These are phyloP conservation scores for Didymella pomorum DNA, from an alignment of 2,329 filamentous ascomycete species.

Conservation along the genomic window DNA sequence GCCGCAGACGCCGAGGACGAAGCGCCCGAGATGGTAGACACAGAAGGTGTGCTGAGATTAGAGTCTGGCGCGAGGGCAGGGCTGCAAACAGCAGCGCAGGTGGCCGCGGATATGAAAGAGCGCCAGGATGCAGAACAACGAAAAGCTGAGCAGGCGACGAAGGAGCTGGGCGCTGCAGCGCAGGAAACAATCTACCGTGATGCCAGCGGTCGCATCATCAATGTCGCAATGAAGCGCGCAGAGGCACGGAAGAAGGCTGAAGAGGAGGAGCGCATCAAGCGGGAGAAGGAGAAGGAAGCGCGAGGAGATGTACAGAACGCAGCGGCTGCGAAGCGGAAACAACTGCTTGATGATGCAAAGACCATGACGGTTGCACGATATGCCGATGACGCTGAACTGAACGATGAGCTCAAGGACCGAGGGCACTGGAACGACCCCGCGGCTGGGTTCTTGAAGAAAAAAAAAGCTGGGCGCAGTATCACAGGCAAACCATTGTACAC, in stretches of 20 bases:
- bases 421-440: constrained; percentile 95
- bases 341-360: constrained; percentile 79
- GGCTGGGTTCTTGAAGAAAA: constrained; percentile 74
- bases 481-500: constrained; percentile 74
- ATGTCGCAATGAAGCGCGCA: constrained; percentile 87
- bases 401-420: constrained; percentile 77
- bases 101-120: constrained; percentile 64
- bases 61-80: constrained; percentile 87
- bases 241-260: constrained; percentile 83
- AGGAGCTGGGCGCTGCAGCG: constrained; percentile 51
- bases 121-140: constrained; percentile 70
- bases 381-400: constrained; percentile 87
- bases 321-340: constrained; percentile 69
- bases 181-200: constrained; percentile 91
- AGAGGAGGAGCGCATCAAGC: constrained; percentile 70
- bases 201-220: constrained; percentile 91
- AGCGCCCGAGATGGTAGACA: constrained; percentile 50
- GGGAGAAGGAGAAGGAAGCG: constrained; percentile 71
- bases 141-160: constrained; percentile 52
- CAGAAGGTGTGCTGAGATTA: constrained; percentile 67
- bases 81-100: constrained; percentile 81
- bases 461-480: constrained; percentile 54
- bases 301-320: constrained; percentile 86
- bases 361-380: constrained; percentile 80
- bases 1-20: constrained; percentile 57